These are phyloP conservation scores for Calophaca sinica DNA, from an alignment of 306 rosid species.

Conservation along the genomic window DNA sequence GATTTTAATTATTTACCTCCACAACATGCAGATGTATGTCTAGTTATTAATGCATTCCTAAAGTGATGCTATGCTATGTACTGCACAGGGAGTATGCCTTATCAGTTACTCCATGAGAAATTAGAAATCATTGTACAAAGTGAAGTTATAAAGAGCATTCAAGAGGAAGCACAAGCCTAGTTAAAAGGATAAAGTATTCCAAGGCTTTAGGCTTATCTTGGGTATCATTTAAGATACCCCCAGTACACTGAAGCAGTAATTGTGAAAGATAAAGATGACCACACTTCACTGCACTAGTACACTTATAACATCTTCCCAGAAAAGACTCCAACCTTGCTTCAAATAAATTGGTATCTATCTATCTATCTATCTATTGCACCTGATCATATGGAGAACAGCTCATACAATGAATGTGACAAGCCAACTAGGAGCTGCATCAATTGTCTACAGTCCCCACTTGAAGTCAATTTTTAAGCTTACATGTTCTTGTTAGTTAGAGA, in stretches of 20 bases:
- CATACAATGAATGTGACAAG: constrained; percentile 44
- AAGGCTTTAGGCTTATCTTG: not conserved
- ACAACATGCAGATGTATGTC: too few species aligned
- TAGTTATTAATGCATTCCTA: too few species aligned
- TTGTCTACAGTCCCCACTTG: constrained; percentile 44
- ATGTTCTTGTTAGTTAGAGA: constrained; percentile 44
- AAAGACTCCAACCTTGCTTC: not conserved
- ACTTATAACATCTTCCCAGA: not conserved
- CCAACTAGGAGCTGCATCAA: constrained; percentile 16
- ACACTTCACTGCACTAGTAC: not conserved
- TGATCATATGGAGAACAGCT: constrained; percentile 41
- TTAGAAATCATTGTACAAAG: not conserved
- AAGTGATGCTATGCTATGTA: too few species aligned
- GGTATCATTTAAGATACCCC: too few species aligned
- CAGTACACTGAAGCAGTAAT: not conserved
- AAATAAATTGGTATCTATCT: constrained; percentile 7
- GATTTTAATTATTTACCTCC: too few species aligned
- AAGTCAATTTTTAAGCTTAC: constrained; percentile 41
- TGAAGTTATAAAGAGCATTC: not conserved
- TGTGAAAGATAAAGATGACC: not conserved
- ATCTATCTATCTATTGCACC: constrained; percentile 10
- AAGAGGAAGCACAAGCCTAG: not conserved
- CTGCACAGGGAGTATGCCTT: not conserved
- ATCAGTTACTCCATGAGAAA: not conserved
- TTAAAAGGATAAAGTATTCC: not conserved